Evolutionary conservation across 345 rosid genomes (phyloP).

Genomic region (Brassica nigra): DNA sequence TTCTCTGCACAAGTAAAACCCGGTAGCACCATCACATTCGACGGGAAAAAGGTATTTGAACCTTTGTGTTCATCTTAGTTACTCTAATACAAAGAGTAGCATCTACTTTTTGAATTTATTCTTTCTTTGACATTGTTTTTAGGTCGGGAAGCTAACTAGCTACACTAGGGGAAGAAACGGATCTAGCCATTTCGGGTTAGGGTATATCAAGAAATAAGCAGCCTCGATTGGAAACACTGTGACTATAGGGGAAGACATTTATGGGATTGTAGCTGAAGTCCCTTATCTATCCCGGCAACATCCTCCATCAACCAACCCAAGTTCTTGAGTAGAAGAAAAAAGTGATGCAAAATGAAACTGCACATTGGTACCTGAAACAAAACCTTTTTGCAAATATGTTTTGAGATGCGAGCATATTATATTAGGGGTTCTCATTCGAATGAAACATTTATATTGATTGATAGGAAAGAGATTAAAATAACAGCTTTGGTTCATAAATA

Average conservation of each 20-base stretch:
- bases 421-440: not conserved
- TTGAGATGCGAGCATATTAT: not conserved
- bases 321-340: conserved; percentile 38
- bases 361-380: not conserved
- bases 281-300: conserved; percentile 66
- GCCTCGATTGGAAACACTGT: too few species aligned
- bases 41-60: conserved; percentile 64
- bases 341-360: not conserved
- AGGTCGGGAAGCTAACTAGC: conserved; percentile 87
- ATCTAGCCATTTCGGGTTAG: too few species aligned
- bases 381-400: not conserved
- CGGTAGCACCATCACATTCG: conserved; percentile 59
- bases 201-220: too few species aligned
- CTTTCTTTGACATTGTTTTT: not conserved
- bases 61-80: conserved; percentile 16
- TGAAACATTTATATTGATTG: not conserved
- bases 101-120: not conserved
- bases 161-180: conserved; percentile 36
- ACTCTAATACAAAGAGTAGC: not conserved
- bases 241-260: not conserved
- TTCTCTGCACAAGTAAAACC: conserved; percentile 76
- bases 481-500: not conserved
- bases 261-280: conserved; percentile 56
- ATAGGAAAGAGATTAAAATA: not conserved
- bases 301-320: conserved; percentile 48